These are phyloP conservation scores for Arachis hypogaea DNA, from an alignment of 306 rosid species.

Conservation along the genomic window DNA sequence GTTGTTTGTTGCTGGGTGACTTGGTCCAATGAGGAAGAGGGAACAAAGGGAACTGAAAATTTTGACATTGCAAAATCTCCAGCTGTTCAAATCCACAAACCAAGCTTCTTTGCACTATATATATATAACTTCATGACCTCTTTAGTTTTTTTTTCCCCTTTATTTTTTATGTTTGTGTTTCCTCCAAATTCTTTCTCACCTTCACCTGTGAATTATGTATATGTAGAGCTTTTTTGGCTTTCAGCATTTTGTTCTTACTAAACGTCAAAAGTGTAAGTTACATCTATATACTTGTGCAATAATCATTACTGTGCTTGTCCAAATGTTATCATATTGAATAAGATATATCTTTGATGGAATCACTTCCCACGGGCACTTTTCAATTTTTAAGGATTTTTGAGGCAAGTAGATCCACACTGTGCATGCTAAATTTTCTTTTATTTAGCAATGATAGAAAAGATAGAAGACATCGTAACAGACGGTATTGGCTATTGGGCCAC, in stretches of 20 bases:
- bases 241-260: not conserved
- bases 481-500: too few species aligned
- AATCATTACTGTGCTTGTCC: slow-evolving; percentile 15
- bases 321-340: slow-evolving; percentile 8
- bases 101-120: slow-evolving; percentile 8
- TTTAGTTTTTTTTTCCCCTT: not conserved
- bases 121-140: not conserved
- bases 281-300: not conserved
- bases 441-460: too few species aligned
- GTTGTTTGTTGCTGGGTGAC: slow-evolving; percentile 34
- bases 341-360: not conserved
- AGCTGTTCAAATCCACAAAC: slow-evolving; percentile 35
- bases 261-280: slow-evolving; percentile 32
- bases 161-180: not conserved
- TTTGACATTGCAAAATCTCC: slow-evolving; percentile 34
- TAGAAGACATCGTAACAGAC: too few species aligned
- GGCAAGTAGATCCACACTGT: not conserved
- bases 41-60: slow-evolving; percentile 34
- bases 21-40: slow-evolving; percentile 20
- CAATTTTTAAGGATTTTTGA: not conserved
- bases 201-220: slow-evolving; percentile 38
- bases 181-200: slow-evolving; percentile 28
- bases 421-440: too few species aligned
- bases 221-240: not conserved
- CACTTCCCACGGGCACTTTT: not conserved